A percentile compares a stretch with the other conserved stretches of the same genome.
Evolutionary conservation across 2,329 filamentous ascomycete genomes (phyloP).

Genomic region (Incumbomyces delicatus): DNA sequence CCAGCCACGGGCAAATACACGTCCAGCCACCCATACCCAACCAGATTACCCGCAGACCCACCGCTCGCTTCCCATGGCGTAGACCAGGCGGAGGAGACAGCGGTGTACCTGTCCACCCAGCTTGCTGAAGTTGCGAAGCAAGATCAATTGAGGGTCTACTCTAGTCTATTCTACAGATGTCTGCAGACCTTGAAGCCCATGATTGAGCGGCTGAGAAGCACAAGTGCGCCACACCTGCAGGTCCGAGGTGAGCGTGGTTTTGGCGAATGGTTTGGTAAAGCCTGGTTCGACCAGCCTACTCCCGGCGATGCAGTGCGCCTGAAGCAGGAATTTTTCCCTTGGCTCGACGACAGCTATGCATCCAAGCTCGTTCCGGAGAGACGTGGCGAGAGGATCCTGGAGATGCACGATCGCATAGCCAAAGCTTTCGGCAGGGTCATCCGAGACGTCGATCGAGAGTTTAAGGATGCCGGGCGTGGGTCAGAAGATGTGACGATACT

Average conservation of each 20-base stretch:
- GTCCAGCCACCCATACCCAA: conserved; percentile 65
- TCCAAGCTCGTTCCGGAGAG: conserved; percentile 57
- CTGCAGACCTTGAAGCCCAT: conserved; percentile 70
- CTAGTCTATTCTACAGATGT: conserved; percentile 77
- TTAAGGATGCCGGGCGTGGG: conserved; percentile 27
- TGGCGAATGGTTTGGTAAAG: conserved; percentile 86
- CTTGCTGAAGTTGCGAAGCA: conserved; percentile 59
- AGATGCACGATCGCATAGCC: conserved; percentile 72
- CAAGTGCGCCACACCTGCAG: conserved; percentile 9
- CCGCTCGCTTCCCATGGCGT: conserved; percentile 80
- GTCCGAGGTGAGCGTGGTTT: conserved; percentile 29
- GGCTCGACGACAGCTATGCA: conserved; percentile 40
- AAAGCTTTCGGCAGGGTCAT: conserved; percentile 38
- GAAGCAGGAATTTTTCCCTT: conserved; percentile 56
- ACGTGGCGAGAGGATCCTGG: conserved; percentile 67
- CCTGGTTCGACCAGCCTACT: conserved; percentile 73
- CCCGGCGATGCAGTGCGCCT: conserved; percentile 59
- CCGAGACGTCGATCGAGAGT: conserved; percentile 30
- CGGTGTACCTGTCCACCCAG: conserved; percentile 45
- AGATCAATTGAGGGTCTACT: conserved; percentile 51
- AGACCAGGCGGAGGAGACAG: conserved; percentile 70
- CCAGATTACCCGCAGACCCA: conserved; percentile 78
- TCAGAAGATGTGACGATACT: conserved; percentile 60
- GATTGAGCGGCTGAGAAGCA: conserved; percentile 32
- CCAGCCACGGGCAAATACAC: conserved; percentile 68